Conservation (phyloP, 345 rosid genomes). For the Anacardium occidentale region DNA sequence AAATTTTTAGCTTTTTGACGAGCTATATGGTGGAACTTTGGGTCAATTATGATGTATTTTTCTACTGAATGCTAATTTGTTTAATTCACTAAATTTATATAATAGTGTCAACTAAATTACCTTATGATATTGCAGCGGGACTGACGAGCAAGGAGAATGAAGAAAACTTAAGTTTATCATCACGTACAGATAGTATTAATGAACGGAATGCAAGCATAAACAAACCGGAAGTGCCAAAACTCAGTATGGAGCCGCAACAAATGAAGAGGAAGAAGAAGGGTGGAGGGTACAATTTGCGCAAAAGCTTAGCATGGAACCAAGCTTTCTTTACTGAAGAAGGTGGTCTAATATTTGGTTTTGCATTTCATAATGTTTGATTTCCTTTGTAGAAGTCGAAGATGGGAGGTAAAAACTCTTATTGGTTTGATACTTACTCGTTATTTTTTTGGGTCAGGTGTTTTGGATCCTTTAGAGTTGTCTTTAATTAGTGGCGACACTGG, state of each 20-base stretch:
- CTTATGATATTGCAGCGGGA: slow-evolving; percentile 27
- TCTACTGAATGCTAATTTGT: background rate
- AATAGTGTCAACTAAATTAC: background rate
- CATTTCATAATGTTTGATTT: background rate
- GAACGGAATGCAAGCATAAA: slow-evolving; percentile 50
- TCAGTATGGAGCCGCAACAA: slow-evolving; percentile 61
- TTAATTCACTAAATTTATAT: background rate
- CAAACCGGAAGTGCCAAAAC: slow-evolving; percentile 50
- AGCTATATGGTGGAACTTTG: background rate
- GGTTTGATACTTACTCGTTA: slow-evolving; percentile 7
- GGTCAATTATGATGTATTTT: background rate
- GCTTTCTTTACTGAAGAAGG: slow-evolving; percentile 96
- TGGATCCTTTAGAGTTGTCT: slow-evolving; percentile 67
- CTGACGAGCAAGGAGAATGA: slow-evolving; percentile 15
- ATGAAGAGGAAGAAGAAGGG: slow-evolving; percentile 91
- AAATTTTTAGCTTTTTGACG: background rate
- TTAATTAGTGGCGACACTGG: slow-evolving; percentile 53
- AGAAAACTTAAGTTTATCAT: slow-evolving; percentile 22
- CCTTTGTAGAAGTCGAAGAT: background rate
- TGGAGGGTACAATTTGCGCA: slow-evolving; percentile 73
- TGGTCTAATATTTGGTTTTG: slow-evolving; percentile 7
- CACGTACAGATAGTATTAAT: slow-evolving; percentile 25
- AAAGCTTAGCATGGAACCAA: slow-evolving; percentile 89
- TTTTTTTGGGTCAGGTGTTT: slow-evolving; percentile 44
- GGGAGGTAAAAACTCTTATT: background rate